Percentiles rank a stretch among this genome's conserved stretches.
Evolutionary conservation across 306 rosid genomes (phyloP).

Genomic region (Trichosanthes truncata): DNA sequence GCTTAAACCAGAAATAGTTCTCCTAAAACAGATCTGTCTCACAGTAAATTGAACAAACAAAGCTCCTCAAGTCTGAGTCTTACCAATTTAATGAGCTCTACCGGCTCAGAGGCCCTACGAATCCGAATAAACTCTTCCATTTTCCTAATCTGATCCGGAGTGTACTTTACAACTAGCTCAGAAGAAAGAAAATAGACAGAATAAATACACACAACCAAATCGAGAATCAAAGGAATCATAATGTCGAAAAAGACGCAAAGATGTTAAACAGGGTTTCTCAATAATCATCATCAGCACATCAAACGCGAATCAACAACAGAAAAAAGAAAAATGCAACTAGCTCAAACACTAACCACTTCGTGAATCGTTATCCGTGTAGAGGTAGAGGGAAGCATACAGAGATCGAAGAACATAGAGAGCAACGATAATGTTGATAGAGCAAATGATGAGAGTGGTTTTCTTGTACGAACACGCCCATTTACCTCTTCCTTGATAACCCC

Average conservation of each 20-base stretch:
- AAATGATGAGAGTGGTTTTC: slow-evolving; percentile 63
- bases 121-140: slow-evolving; percentile 78
- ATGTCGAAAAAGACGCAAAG: not conserved
- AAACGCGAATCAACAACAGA: not conserved
- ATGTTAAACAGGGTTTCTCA: slow-evolving; percentile 12
- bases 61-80: slow-evolving; percentile 12
- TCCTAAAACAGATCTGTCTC: not conserved
- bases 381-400: slow-evolving; percentile 76
- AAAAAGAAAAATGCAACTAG: not conserved
- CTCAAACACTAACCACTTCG: slow-evolving; percentile 34
- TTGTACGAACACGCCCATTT: slow-evolving; percentile 71
- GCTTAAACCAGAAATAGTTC: not conserved
- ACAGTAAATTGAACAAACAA: not conserved
- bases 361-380: slow-evolving; percentile 65
- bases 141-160: slow-evolving; percentile 76
- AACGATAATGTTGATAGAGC: slow-evolving; percentile 77
- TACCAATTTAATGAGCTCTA: slow-evolving; percentile 71
- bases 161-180: slow-evolving; percentile 54
- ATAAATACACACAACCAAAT: not conserved
- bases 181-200: not conserved
- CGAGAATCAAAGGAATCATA: slow-evolving; percentile 4
- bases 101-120: slow-evolving; percentile 57
- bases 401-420: slow-evolving; percentile 82
- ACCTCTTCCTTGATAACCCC: slow-evolving; percentile 53
- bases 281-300: not conserved